Percentiles rank a stretch among this genome's conserved stretches.
Conservation (phyloP, 2,329 filamentous ascomycete species). For the Botryotinia globosa region DNA sequence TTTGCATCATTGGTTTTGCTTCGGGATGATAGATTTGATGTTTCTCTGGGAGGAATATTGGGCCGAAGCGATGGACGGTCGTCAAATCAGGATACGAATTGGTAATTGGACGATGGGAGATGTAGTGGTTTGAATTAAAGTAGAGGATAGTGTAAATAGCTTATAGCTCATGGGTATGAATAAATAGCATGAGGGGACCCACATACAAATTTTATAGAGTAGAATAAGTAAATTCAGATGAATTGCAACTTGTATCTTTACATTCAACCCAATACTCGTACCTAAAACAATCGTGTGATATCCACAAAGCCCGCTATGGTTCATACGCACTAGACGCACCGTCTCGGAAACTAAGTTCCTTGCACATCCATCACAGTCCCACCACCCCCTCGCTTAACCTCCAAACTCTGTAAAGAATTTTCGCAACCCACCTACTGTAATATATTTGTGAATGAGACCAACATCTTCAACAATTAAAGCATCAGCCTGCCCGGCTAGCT, state of each 20-base stretch:
- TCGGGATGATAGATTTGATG: neutral
- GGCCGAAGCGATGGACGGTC: neutral
- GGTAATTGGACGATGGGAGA: neutral
- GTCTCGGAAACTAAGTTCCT: neutral
- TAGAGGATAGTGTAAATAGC: neutral
- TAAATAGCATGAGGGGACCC: neutral
- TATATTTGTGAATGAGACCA: neutral
- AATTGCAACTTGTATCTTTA: neutral
- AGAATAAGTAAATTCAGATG: neutral
- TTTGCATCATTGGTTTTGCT: neutral
- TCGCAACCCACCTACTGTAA: too few species aligned
- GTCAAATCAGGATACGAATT: neutral
- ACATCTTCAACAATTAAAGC: accelerated
- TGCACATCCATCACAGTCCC: neutral
- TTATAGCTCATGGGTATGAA: neutral
- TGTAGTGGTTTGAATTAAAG: neutral
- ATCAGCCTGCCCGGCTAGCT: slow-evolving; percentile 31
- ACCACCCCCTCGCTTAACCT: slow-evolving; percentile 5
- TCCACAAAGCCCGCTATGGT: neutral
- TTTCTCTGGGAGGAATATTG: neutral
- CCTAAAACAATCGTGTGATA: neutral
- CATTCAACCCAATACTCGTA: neutral
- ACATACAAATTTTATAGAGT: slow-evolving; percentile 3
- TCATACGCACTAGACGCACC: neutral
- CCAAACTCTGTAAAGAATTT: slow-evolving; percentile 11